Evolutionary conservation across 2,329 filamentous ascomycete genomes (phyloP).

Genomic region (Cordyceps cicadae): DNA sequence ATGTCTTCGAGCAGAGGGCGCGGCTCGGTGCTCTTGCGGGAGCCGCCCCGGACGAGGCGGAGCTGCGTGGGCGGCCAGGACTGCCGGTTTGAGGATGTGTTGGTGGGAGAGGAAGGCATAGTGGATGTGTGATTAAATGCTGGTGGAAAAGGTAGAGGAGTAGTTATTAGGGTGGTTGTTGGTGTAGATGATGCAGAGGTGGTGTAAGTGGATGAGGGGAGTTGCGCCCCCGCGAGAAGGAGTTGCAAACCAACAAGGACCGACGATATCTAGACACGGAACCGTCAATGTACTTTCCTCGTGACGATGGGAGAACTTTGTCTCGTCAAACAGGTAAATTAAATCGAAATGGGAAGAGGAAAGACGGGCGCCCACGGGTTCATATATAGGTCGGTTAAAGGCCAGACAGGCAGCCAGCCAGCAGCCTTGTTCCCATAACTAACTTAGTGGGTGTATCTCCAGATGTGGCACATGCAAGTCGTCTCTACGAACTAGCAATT

Average conservation of each 20-base stretch:
- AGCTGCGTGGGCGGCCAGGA: conserved; percentile 47
- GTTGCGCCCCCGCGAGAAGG: not conserved
- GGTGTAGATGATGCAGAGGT: not conserved
- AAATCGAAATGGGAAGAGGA: not conserved
- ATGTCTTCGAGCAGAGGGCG: conserved; percentile 39
- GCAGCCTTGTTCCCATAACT: not conserved
- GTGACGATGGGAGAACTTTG: not conserved
- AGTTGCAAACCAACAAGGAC: not conserved
- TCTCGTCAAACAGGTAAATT: not conserved
- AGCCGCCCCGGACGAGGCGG: conserved; percentile 30
- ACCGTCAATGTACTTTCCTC: not conserved
- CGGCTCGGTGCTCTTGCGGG: conserved; percentile 28
- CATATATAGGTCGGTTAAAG: conserved; percentile 2
- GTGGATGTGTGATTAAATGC: not conserved
- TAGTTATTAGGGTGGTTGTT: not conserved
- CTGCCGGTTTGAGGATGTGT: conserved; percentile 31
- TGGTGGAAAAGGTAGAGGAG: not conserved
- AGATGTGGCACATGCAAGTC: conserved; percentile 12
- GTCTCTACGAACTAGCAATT: not conserved
- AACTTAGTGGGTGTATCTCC: not conserved
- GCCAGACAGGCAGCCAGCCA: not conserved
- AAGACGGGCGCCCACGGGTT: not conserved
- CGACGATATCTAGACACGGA: not conserved
- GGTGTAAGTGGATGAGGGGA: not conserved
- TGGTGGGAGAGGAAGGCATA: conserved; percentile 28